Conservation (phyloP, 108 stramenopile species). For the Conticribra weissflogii region DNA sequence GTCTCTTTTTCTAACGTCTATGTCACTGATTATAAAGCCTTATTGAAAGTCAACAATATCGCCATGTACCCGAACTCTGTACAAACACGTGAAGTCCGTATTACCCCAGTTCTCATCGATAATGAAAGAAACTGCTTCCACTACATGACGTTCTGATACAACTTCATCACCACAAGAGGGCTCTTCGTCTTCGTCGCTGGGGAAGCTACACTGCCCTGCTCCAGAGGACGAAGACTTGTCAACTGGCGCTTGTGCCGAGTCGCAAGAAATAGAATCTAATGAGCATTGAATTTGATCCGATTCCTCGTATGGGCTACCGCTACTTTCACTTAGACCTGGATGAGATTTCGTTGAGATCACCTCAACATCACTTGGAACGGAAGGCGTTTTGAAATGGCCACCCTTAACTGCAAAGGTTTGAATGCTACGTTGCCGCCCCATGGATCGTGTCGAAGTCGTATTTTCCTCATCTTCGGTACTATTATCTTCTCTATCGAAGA, state of each 20-base stretch:
- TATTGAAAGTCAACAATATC: slow-evolving; percentile 38
- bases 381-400: slow-evolving; percentile 13
- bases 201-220: slow-evolving; percentile 39
- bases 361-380: background rate
- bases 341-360: slow-evolving; percentile 12
- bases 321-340: slow-evolving; percentile 32
- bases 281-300: background rate
- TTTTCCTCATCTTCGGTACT: slow-evolving; percentile 9
- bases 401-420: slow-evolving; percentile 46
- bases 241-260: slow-evolving; percentile 13
- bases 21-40: too few relatives aligned
- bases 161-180: slow-evolving; percentile 35
- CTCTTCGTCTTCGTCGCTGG: slow-evolving; percentile 19
- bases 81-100: slow-evolving; percentile 76
- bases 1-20: too few relatives aligned
- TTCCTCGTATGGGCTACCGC: background rate
- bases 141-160: slow-evolving; percentile 24
- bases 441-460: slow-evolving; percentile 13
- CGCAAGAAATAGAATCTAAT: background rate
- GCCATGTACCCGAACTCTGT: slow-evolving; percentile 81
- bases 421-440: slow-evolving; percentile 27
- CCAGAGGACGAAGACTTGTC: slow-evolving; percentile 5
- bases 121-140: slow-evolving; percentile 57
- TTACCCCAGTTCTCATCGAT: slow-evolving; percentile 81
- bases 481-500: slow-evolving; percentile 22